Base-by-base conservation (phyloP, 1,284 basidiomycete genomes). In the Calocybe gambosa region DNA sequence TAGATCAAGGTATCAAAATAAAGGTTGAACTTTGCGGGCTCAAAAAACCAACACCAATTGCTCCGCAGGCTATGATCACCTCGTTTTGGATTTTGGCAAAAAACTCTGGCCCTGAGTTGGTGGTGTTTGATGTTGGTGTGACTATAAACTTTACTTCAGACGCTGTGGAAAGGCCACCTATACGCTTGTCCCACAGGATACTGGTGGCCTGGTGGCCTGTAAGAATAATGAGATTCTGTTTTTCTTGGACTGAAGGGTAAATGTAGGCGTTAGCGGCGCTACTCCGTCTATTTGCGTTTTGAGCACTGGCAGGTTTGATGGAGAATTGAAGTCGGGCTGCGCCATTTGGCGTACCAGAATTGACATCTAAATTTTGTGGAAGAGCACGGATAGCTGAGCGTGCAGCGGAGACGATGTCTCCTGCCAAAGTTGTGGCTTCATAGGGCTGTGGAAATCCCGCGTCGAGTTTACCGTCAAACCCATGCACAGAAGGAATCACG, bases 381-480 rank as follows among this genome's bases (percentile, higher is more conserved):
- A 54, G 28, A 13, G 39, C 38, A 19, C 51, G 51, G 23, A 54
- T 44, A 23, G 39, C 50, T 7, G 39, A 19, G 13, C 7, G 40
- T 1, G 42, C 38, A 21, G 53, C 45, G 13, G 25, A 2, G 16
- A 49, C 29, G 2, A 49, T 13, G 6, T 43, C 38, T 12, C 42
- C 25, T 9, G 35, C 35, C 5, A 25, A 33, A 10, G 41, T 34
- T n/a, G 50, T 34, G n/a, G 45, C 51, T 34, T 47, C 50, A 16
- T 54, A 54, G 21, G 53, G 53, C n/a, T 54, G 51, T 9, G 53
- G 53, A 36, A 50, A 54, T 42, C 53, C 53, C 41, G 49, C 46
- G 13, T 52, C 40, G 6, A 54, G 51, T n/a, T 48, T 28, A 13
- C 53, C 53, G 3, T 16, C n/a, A n/a, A 39, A 48, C 0, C 53